Conservation (phyloP, 1,284 basidiomycete genomes). For the Cryptococcus amylolentus region DNA sequence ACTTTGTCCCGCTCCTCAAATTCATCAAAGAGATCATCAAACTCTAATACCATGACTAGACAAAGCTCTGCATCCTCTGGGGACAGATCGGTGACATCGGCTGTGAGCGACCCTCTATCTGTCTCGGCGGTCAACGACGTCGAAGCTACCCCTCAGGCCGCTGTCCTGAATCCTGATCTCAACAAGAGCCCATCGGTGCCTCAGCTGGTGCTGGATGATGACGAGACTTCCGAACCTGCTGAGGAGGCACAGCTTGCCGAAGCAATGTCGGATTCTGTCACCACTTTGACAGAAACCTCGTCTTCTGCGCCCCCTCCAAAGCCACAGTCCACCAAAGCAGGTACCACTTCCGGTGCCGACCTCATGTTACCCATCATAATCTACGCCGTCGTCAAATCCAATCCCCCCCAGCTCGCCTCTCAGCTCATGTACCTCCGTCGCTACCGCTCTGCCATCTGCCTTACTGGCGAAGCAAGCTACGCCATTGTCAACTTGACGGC, state of each 20-base stretch:
- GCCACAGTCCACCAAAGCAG: constrained; percentile 2
- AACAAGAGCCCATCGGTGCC: constrained; percentile 12
- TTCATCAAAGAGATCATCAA: not conserved
- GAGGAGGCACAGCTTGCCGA: constrained; percentile 22
- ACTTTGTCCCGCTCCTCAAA: not conserved
- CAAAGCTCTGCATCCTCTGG: not conserved
- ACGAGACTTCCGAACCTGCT: constrained; percentile 5
- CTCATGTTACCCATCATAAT: constrained; percentile 73
- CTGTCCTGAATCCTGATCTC: not conserved
- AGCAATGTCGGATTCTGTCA: constrained; percentile 36
- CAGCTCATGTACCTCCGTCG: constrained; percentile 83
- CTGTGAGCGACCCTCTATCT: constrained; percentile 10
- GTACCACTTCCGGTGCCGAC: constrained; percentile 47
- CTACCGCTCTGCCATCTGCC: constrained; percentile 65
- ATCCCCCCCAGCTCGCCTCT: constrained; percentile 77
- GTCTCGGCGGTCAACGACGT: not conserved
- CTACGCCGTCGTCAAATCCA: constrained; percentile 82
- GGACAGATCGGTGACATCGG: not conserved
- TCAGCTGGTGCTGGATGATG: constrained; percentile 17
- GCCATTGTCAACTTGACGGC: constrained; percentile 91
- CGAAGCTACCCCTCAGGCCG: constrained; percentile 3
- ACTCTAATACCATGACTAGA: not conserved
- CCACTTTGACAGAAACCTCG: constrained; percentile 13
- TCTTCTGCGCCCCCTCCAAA: constrained; percentile 8
- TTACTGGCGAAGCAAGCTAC: constrained; percentile 81